Conservation (phyloP, 805 yeast species). For the Hanseniaspora vineae region DNA sequence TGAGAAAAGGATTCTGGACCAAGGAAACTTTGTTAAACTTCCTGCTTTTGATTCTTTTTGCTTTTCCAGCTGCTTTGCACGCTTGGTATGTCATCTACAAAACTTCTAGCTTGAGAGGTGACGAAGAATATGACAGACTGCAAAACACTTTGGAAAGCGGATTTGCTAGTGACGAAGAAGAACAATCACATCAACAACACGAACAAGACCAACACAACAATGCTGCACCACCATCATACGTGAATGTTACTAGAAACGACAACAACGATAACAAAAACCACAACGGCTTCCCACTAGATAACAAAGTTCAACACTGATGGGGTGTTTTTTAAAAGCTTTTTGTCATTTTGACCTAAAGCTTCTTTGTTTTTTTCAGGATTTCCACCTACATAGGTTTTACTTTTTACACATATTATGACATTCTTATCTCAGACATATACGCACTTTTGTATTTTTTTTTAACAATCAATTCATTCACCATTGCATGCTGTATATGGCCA, state of each 20-base stretch:
- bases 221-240: not conserved
- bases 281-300: not conserved
- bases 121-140: not conserved
- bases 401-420: too few species aligned
- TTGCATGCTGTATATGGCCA: too few species aligned
- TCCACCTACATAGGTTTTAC: too few species aligned
- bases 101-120: constrained; percentile 1
- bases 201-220: too few species aligned
- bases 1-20: constrained; percentile 50
- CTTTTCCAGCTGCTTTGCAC: constrained; percentile 7
- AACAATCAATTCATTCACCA: too few species aligned
- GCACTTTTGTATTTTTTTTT: too few species aligned
- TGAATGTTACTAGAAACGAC: not conserved
- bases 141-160: not conserved
- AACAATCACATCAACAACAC: not conserved
- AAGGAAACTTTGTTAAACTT: constrained; percentile 45
- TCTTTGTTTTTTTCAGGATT: not conserved
- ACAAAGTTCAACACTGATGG: not conserved
- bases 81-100: constrained; percentile 11
- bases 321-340: too few species aligned
- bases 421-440: too few species aligned
- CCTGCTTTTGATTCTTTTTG: constrained; percentile 15
- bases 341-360: too few species aligned
- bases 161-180: not conserved
- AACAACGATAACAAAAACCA: not conserved